These are phyloP conservation scores for Lomentospora prolificans DNA, from an alignment of 2,329 filamentous ascomycete genomes.

Conservation along the genomic window DNA sequence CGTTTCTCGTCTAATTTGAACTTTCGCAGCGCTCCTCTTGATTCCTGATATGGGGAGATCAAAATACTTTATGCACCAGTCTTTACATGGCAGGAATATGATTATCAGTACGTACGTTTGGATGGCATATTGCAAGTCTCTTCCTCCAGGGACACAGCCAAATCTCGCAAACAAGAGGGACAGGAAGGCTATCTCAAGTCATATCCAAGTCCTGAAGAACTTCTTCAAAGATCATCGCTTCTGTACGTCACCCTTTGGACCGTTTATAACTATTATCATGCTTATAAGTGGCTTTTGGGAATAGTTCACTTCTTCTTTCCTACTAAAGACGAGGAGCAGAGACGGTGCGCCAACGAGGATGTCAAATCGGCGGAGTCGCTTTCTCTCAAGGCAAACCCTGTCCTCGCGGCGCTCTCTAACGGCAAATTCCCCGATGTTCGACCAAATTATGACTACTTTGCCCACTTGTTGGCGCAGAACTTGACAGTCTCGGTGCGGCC, in stretches of 20 bases:
- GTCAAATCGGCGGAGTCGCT: slow-evolving; percentile 27
- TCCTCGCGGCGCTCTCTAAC: slow-evolving; percentile 51
- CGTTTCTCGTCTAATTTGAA: not conserved
- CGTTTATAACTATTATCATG: not conserved
- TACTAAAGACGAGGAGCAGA: slow-evolving; percentile 43
- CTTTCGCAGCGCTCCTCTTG: slow-evolving; percentile 44
- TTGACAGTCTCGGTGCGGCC: slow-evolving; percentile 43
- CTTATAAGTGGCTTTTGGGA: not conserved
- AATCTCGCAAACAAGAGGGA: slow-evolving; percentile 23
- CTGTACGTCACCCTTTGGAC: slow-evolving; percentile 41
- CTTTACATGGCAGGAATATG: slow-evolving; percentile 59
- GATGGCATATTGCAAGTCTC: slow-evolving; percentile 36
- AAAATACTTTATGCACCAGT: slow-evolving; percentile 55
- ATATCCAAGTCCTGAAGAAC: slow-evolving; percentile 61
- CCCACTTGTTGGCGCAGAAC: slow-evolving; percentile 44
- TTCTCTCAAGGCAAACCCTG: slow-evolving; percentile 55
- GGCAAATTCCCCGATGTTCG: slow-evolving; percentile 46
- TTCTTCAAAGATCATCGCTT: slow-evolving; percentile 53
- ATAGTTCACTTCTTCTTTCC: slow-evolving; percentile 52
- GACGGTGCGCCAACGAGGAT: slow-evolving; percentile 30
- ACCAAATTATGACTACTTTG: slow-evolving; percentile 54
- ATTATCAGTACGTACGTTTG: slow-evolving; percentile 60
- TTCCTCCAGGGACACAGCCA: slow-evolving; percentile 30
- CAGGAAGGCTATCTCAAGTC: slow-evolving; percentile 56
- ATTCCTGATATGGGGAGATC: slow-evolving; percentile 58